Percentiles rank a stretch among this genome's conserved stretches.
These are phyloP conservation scores for Cryoendolithus antarcticus DNA, from an alignment of 2,329 filamentous ascomycete genomes.

Conservation along the genomic window DNA sequence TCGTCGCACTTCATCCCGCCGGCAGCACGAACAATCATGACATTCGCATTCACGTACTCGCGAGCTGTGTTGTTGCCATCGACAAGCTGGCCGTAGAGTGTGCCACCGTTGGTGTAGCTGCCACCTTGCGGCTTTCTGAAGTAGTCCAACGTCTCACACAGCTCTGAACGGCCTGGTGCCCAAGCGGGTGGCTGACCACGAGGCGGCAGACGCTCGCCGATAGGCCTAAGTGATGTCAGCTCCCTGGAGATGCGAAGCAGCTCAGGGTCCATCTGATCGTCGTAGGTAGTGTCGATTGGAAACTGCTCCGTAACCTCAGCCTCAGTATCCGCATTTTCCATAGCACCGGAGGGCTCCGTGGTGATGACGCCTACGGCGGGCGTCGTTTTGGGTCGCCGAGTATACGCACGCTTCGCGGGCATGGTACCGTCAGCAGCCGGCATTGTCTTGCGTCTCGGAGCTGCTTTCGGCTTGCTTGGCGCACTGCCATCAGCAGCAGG, in stretches of 20 bases:
- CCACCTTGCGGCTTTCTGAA: constrained; percentile 51
- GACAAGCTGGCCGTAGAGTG: constrained; percentile 47
- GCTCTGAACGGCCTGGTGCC: constrained; percentile 44
- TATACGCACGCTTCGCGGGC: no score
- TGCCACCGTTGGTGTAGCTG: constrained; percentile 38
- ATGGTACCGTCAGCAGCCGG: no score
- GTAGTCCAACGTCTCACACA: constrained; percentile 53
- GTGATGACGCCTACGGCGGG: no score
- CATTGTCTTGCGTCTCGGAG: no score
- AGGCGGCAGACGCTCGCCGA: constrained; percentile 22
- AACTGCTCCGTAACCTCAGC: no score
- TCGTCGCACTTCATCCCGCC: constrained; percentile 40
- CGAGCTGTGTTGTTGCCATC: constrained; percentile 41
- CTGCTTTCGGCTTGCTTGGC: no score
- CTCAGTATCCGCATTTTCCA: no score
- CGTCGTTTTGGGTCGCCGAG: no score
- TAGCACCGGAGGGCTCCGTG: no score
- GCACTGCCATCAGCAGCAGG: no score
- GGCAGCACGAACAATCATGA: constrained; percentile 52
- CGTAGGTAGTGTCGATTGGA: no score
- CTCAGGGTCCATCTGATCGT: constrained; percentile 4
- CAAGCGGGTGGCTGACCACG: constrained; percentile 38
- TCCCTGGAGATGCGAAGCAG: constrained; percentile 11
- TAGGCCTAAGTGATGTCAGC: constrained; percentile 15
- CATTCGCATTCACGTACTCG: constrained; percentile 47